Evolutionary conservation across 257 asterid species (phyloP).

Genomic region (Paraleonurus japonicus): DNA sequence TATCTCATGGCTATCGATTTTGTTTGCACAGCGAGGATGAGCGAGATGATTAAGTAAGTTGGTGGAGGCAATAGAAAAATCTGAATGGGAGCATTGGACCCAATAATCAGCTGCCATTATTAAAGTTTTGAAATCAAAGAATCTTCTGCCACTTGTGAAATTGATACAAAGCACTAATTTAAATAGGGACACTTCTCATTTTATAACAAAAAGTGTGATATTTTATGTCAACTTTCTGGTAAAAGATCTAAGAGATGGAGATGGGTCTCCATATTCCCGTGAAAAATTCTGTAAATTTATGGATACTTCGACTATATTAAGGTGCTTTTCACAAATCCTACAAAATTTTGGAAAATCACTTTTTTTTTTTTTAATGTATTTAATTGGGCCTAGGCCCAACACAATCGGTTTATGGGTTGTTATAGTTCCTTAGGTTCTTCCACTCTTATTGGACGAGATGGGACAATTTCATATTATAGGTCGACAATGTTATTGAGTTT

Average conservation of each 20-base stretch:
- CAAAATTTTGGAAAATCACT: too few relatives aligned
- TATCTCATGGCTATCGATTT: not conserved
- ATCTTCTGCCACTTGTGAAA: not conserved
- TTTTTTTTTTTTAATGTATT: too few relatives aligned
- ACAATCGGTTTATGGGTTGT: not conserved
- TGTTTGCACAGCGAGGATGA: not conserved
- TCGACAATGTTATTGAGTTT: too few relatives aligned
- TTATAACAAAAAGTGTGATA: not conserved
- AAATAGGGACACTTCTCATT: not conserved
- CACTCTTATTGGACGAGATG: too few relatives aligned
- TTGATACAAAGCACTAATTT: not conserved
- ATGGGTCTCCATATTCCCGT: not conserved
- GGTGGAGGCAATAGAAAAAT: slow-evolving; percentile 2
- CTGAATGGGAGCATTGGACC: not conserved
- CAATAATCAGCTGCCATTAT: not conserved
- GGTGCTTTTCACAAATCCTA: too few relatives aligned
- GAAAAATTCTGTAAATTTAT: too few relatives aligned
- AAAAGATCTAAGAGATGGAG: not conserved
- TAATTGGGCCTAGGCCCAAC: not conserved
- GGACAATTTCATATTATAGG: too few relatives aligned
- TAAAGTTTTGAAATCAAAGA: not conserved
- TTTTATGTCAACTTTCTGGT: not conserved
- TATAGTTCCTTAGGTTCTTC: not conserved
- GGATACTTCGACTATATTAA: too few relatives aligned
- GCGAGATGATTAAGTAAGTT: not conserved